A percentile compares a stretch with the other conserved stretches of the same genome.
These are phyloP conservation scores for Alternaria angustiovoidea DNA, from an alignment of 2,329 filamentous ascomycete species.

Conservation along the genomic window DNA sequence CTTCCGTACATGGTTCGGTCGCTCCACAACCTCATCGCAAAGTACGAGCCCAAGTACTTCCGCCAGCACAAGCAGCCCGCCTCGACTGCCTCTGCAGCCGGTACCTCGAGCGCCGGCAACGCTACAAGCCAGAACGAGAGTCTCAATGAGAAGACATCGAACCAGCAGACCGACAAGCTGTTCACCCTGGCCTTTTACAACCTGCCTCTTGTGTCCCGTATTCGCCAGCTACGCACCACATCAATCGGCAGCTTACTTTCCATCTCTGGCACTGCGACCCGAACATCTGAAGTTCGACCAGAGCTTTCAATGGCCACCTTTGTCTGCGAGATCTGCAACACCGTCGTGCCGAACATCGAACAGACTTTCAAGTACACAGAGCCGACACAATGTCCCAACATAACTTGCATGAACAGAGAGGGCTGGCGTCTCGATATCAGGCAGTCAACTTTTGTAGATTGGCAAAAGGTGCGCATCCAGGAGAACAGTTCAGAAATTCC, in stretches of 20 bases:
- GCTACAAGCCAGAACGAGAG: slow-evolving; percentile 66
- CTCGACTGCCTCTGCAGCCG: slow-evolving; percentile 75
- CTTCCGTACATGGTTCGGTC: slow-evolving; percentile 88
- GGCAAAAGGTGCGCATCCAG: slow-evolving; percentile 98
- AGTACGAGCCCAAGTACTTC: slow-evolving; percentile 94
- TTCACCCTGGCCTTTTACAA: slow-evolving; percentile 96
- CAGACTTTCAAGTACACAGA: slow-evolving; percentile 98
- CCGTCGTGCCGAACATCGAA: slow-evolving; percentile 87
- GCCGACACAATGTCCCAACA: slow-evolving; percentile 92
- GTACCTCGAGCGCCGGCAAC: slow-evolving; percentile 66
- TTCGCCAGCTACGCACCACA: slow-evolving; percentile 83
- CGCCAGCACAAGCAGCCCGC: slow-evolving; percentile 86
- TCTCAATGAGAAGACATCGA: slow-evolving; percentile 76
- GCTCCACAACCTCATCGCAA: slow-evolving; percentile 90
- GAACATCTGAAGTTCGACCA: slow-evolving; percentile 95
- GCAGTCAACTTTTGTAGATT: slow-evolving; percentile 97
- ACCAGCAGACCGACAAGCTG: slow-evolving; percentile 96
- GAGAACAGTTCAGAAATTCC: slow-evolving; percentile 99
- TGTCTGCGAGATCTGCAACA: slow-evolving; percentile 85
- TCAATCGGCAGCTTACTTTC: slow-evolving; percentile 94
- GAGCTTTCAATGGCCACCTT: slow-evolving; percentile 94
- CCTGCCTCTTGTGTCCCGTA: slow-evolving; percentile 82
- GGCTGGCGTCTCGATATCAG: slow-evolving; percentile 98
- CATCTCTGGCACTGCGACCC: slow-evolving; percentile 94
- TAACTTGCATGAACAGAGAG: slow-evolving; percentile 82